Conservation (phyloP, 1,139 yeast species). For the Debaryomyces psychrophilus region DNA sequence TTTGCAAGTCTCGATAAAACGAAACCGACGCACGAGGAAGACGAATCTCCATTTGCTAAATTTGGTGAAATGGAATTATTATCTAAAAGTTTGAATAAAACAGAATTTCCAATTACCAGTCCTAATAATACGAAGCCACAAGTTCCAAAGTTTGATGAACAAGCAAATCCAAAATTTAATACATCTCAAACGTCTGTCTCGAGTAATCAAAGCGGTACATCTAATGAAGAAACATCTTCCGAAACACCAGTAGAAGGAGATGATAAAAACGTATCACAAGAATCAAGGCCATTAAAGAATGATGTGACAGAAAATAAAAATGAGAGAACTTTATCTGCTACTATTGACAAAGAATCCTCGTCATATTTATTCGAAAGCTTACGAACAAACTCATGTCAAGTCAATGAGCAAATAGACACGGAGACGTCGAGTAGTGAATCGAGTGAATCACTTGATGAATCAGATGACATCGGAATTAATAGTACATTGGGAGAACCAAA, state of each 20-base stretch:
- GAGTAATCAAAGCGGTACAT: slow-evolving; percentile 3
- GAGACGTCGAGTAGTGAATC: slow-evolving; percentile 1
- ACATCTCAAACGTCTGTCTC: slow-evolving; percentile 1
- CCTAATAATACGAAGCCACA: slow-evolving; percentile 8
- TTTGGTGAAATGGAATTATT: slow-evolving; percentile 7
- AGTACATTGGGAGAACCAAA: slow-evolving; percentile 1
- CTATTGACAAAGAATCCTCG: neutral
- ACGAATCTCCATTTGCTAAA: slow-evolving; percentile 10
- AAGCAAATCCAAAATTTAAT: neutral
- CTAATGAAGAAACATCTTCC: slow-evolving; percentile 5
- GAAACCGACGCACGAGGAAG: no score
- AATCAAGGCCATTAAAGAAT: neutral
- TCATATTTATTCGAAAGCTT: neutral
- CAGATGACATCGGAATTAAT: slow-evolving; percentile 7
- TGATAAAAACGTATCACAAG: slow-evolving; percentile 11
- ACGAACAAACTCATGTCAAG: neutral
- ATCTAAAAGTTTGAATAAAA: slow-evolving; percentile 3
- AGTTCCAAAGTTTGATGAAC: slow-evolving; percentile 7
- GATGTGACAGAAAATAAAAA: slow-evolving; percentile 1
- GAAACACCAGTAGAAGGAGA: slow-evolving; percentile 11
- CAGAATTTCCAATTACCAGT: slow-evolving; percentile 4
- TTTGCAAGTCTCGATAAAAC: slow-evolving; percentile 5
- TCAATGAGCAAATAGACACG: slow-evolving; percentile 9
- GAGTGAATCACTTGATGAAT: slow-evolving; percentile 10
- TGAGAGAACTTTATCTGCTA: neutral